Base-by-base conservation (phyloP, 2,329 filamentous ascomycete genomes). In the Cladosporium sp. region DNA sequence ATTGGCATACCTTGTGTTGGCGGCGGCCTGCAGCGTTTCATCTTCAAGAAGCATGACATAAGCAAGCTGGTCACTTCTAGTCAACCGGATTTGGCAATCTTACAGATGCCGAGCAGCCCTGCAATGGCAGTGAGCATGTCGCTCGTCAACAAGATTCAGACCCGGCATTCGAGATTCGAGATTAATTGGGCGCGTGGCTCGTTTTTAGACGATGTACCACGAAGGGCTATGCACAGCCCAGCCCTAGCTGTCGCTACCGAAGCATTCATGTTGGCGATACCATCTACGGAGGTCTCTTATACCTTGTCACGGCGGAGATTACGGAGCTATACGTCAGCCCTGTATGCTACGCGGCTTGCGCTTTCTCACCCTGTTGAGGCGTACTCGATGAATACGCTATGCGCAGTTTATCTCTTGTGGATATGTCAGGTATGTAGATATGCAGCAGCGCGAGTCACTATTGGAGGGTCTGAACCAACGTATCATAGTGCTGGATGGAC, bases 151-250 rank as follows among this genome's bases (percentile, higher is more conserved):
- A 58, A 58, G 13, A 30, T 58, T 5, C 54, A 39, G 23, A 58
- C 18, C 18, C 10, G 34, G 30, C 30, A 58, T 23, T n/a, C n/a
- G 32, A 36, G 21, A 39, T 39, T 36, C 10, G 54, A 58, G n/a
- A 58, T 58, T 21, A 36, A 58, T 34, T 58, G 54, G 54, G 54
- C 54, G 3, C 54, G 39, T 39, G 54, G 54, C 18, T 39, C 54
- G 6, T 58, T 58, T 32, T 36, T 58, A 32, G 54, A 58, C 21
- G 54, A 58, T 1, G 34, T 58, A 2, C 54, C 54, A 7, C n/a
- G 23, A 23, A 36, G 54, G 23, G n/a, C 23, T n/a, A 39, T 16
- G n/a, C 54, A 58, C 14, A 58, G 32, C 21, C 13, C 18, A 3
- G 54, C 54, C 34, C 23, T 58, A 21, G 28, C 54, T 58, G 54